Conservation (phyloP, 495 filamentous ascomycete genomes). For the Clavariopsis aquatica region DNA sequence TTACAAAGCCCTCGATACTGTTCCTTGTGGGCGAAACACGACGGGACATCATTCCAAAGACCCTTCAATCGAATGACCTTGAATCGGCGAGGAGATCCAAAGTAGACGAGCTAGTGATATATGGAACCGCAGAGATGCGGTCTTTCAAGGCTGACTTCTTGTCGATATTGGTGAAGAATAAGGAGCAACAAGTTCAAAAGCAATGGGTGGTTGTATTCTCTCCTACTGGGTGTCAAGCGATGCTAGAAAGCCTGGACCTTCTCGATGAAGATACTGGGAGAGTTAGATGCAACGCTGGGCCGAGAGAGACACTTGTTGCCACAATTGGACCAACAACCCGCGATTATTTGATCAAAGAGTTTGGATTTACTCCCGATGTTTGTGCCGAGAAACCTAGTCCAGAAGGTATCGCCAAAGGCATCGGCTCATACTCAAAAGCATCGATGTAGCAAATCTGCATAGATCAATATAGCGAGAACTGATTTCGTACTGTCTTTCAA, state of each 20-base stretch:
- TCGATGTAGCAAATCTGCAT: not conserved
- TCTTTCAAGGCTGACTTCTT: conserved; percentile 70
- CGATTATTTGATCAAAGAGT: conserved; percentile 65
- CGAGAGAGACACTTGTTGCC: conserved; percentile 52
- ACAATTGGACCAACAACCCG: conserved; percentile 95
- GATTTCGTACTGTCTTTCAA: too few species aligned
- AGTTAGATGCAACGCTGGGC: conserved; percentile 27
- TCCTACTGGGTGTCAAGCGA: conserved; percentile 79
- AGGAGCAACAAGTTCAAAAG: conserved; percentile 35
- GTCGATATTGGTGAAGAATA: conserved; percentile 47
- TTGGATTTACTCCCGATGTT: conserved; percentile 76
- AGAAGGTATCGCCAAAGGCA: conserved; percentile 70
- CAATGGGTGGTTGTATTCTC: conserved; percentile 95
- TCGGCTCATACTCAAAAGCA: conserved; percentile 17
- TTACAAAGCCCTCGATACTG: conserved; percentile 62
- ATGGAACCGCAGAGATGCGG: conserved; percentile 78
- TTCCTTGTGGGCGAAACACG: conserved; percentile 87
- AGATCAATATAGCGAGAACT: too few species aligned
- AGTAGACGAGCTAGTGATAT: conserved; percentile 79
- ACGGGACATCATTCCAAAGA: conserved; percentile 83
- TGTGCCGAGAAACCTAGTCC: conserved; percentile 80
- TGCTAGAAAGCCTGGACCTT: conserved; percentile 67
- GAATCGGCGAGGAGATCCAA: conserved; percentile 50
- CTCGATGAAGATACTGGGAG: conserved; percentile 55
- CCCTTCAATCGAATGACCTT: conserved; percentile 59